phyloP scores from a whole-genome alignment of 495 filamentous ascomycete species.

The Penicillium cosmopolitanum region DNA sequence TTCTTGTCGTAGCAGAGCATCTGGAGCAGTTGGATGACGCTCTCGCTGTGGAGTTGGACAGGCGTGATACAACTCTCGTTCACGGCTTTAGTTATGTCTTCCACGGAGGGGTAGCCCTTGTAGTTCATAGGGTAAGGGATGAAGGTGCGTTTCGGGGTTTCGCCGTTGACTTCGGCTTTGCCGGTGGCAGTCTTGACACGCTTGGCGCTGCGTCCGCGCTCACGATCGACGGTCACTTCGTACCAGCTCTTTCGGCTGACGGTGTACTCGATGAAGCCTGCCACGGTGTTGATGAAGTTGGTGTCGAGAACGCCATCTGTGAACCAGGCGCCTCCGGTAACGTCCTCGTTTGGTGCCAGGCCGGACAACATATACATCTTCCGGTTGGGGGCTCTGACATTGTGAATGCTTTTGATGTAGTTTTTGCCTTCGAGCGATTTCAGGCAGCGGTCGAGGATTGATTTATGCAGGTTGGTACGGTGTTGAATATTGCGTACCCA shows the following conservation, averaged over 20 bases:
- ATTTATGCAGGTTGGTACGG: conserved; percentile 77
- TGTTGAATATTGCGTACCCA: conserved; percentile 82
- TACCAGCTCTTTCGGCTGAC: conserved; percentile 74
- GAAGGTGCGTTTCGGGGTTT: conserved; percentile 36
- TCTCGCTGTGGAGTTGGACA: conserved; percentile 66
- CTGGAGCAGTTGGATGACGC: conserved; percentile 80
- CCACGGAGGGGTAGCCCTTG: conserved; percentile 73
- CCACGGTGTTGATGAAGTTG: conserved; percentile 76
- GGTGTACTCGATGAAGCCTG: conserved; percentile 68
- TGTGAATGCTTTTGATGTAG: conserved; percentile 77
- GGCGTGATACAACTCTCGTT: conserved; percentile 65
- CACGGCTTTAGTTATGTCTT: conserved; percentile 72
- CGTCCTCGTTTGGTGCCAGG: conserved; percentile 78
- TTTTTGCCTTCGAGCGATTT: conserved; percentile 81
- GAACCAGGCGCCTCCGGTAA: conserved; percentile 93
- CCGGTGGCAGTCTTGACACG: conserved; percentile 49
- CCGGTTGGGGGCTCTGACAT: conserved; percentile 61
- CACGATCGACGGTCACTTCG: conserved; percentile 39
- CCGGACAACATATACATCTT: conserved; percentile 69
- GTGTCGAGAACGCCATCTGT: conserved; percentile 85
- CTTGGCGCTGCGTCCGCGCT: conserved; percentile 39
- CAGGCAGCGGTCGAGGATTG: conserved; percentile 71
- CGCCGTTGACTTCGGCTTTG: conserved; percentile 36
- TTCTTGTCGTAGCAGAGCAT: conserved; percentile 85
- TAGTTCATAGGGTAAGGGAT: conserved; percentile 73